These are phyloP conservation scores for Globisporangium middletonii DNA, from an alignment of 352 stramenopile genomes.

Conservation along the genomic window DNA sequence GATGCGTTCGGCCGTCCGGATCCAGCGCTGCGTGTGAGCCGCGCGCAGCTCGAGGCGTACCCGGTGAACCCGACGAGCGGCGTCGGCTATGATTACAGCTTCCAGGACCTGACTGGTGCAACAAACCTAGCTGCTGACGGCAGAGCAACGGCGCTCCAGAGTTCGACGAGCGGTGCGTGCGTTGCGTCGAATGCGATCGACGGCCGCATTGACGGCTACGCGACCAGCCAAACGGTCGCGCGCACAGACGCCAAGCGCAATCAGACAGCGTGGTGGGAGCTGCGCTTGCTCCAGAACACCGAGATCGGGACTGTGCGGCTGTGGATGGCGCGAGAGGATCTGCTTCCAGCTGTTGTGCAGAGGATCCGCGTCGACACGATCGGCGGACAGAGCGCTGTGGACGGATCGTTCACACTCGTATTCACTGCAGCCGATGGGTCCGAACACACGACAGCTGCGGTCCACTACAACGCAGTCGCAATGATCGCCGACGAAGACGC, in stretches of 20 bases:
- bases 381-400: constrained; percentile 26
- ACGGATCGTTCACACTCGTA: constrained; percentile 33
- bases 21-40: constrained; percentile 30
- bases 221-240: constrained; percentile 43
- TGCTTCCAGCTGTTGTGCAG: constrained; percentile 21
- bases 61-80: constrained; percentile 47
- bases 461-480: constrained; percentile 50
- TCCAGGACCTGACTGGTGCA: constrained; percentile 34
- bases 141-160: constrained; percentile 52
- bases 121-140: constrained; percentile 54
- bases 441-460: constrained; percentile 20
- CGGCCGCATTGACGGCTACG: constrained; percentile 32
- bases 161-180: constrained; percentile 50
- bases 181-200: constrained; percentile 63
- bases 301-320: constrained; percentile 55
- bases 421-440: constrained; percentile 24
- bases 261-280: constrained; percentile 58
- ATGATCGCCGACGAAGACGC: constrained; percentile 52
- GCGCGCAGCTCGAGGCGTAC: constrained; percentile 31
- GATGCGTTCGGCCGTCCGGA: constrained; percentile 48
- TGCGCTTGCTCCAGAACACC: constrained; percentile 36
- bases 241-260: constrained; percentile 27
- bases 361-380: constrained; percentile 26
- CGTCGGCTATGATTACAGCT: constrained; percentile 67
- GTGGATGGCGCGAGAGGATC: constrained; percentile 31